phyloP scores from a whole-genome alignment of 768 basidiomycete species.

The Asterophora lycoperdoides region DNA sequence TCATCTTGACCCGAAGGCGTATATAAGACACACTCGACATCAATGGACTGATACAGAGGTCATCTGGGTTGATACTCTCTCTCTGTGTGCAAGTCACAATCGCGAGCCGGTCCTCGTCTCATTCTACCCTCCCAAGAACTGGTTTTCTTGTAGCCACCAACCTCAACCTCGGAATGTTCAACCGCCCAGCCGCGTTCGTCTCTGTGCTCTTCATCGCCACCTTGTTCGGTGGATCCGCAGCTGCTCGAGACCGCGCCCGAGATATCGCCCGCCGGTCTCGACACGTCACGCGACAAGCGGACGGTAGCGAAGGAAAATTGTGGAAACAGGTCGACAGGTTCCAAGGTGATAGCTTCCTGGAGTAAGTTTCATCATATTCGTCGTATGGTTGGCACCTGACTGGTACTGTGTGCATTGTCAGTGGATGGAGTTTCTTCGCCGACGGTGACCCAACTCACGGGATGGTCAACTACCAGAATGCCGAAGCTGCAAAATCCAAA shows the following conservation, averaged over 20 bases:
- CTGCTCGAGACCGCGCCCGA: constrained; percentile 6
- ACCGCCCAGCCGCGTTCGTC: constrained; percentile 1
- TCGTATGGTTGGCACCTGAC: neutral
- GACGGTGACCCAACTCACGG: constrained; percentile 66
- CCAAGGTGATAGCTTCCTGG: constrained; percentile 52
- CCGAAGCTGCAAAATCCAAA: constrained; percentile 42
- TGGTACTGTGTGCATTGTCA: constrained; percentile 20
- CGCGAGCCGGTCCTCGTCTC: constrained; percentile 11
- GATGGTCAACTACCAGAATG: constrained; percentile 54
- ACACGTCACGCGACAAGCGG: neutral
- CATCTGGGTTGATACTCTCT: constrained; percentile 14
- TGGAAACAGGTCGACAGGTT: constrained; percentile 33
- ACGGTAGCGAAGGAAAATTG: constrained; percentile 2
- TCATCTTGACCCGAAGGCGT: neutral
- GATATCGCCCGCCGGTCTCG: constrained; percentile 5
- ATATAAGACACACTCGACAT: neutral
- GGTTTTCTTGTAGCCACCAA: constrained; percentile 8
- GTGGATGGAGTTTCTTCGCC: constrained; percentile 65
- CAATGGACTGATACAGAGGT: neutral
- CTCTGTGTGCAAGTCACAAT: constrained; percentile 13
- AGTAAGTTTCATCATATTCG: constrained; percentile 34
- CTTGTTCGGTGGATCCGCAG: neutral
- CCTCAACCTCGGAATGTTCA: constrained; percentile 3
- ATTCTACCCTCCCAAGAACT: constrained; percentile 10
- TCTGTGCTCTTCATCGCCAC: constrained; percentile 1